Base-by-base conservation (phyloP, 2,329 filamentous ascomycete species). In the Fusarium graminum region DNA sequence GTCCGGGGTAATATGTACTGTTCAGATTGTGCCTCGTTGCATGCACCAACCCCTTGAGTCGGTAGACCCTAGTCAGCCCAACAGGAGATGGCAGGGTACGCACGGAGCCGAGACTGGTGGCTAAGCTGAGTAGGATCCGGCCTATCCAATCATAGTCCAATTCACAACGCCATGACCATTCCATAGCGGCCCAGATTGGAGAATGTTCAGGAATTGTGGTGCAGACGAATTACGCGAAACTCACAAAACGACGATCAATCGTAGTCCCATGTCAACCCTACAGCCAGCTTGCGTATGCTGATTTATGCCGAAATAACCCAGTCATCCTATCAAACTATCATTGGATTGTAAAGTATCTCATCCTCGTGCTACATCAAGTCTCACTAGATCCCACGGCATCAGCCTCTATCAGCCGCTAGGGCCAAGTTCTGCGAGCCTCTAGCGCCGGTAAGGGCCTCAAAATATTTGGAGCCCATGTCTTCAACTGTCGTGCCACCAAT, bases 401-500 rank as follows among this genome's bases (percentile, higher is more conserved):
- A 30, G 28, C 14, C 50, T 6, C 52, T 19, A 13, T 57, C 39
- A 4, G 26, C 53, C 7, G 53, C 47, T 14, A 53, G 29, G 4
- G 47, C 26, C 10, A 57, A 5, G 16, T 57, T 53, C 7, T 39
- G 49, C 2, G 39, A 53, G 4, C 39, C 19, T 39, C 38, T 56
- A 5, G 53, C 47, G 2, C 47, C 53, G 5, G 47, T 53, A 16
- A 57, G 29, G 40, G 53, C 53, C 39, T 57, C 53, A 39, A 53
- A 28, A 53, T 57, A 53, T 16, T 53, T 53, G 4, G 53, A 57
- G 0, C 53, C 47, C 47, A 57, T 39, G 32, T 57, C 53, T 17
- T 57, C 47, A 12, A 57, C 11, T 0, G 47, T 57, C 1, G 47
- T 53, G 9, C 47, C 47, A n/a, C 53, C 53, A 14, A 53, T 53